A percentile compares a stretch with the other conserved stretches of the same genome.
Evolutionary conservation across 495 filamentous ascomycete genomes (phyloP).

Genomic region (Penicillium silybi): DNA sequence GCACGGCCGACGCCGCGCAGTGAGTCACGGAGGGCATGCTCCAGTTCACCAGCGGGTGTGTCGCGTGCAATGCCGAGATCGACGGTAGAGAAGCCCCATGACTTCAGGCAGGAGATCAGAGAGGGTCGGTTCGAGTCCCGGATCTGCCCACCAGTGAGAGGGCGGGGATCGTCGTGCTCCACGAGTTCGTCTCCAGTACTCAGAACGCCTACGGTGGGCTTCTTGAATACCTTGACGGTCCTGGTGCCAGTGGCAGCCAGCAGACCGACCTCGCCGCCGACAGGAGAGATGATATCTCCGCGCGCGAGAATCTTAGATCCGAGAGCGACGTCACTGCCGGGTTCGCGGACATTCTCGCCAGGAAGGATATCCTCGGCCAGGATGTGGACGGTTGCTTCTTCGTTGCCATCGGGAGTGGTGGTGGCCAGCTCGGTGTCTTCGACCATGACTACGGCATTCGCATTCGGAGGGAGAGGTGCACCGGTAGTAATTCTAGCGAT

Average conservation of each 20-base stretch:
- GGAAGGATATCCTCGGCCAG: constrained; percentile 66
- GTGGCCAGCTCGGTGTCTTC: constrained; percentile 79
- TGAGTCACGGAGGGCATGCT: constrained; percentile 68
- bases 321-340: constrained; percentile 79
- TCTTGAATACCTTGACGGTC: constrained; percentile 70
- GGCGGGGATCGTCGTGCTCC: constrained; percentile 59
- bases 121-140: constrained; percentile 89
- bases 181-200: constrained; percentile 97
- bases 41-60: constrained; percentile 65
- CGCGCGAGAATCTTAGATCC: constrained; percentile 65
- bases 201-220: constrained; percentile 78
- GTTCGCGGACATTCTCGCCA: constrained; percentile 85
- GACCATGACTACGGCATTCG: constrained; percentile 94
- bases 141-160: constrained; percentile 74
- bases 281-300: constrained; percentile 73
- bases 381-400: constrained; percentile 86
- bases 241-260: constrained; percentile 77
- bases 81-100: constrained; percentile 74
- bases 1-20: constrained; percentile 49
- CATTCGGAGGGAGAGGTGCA: constrained; percentile 82
- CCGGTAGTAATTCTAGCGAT: constrained; percentile 92
- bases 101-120: constrained; percentile 67
- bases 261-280: constrained; percentile 87
- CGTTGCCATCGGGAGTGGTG: constrained; percentile 70
- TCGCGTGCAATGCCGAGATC: constrained; percentile 89